Percentiles rank a stretch among this genome's conserved stretches.
Evolutionary conservation across 495 filamentous ascomycete genomes (phyloP).

Genomic region (Annulohypoxylon bovei): DNA sequence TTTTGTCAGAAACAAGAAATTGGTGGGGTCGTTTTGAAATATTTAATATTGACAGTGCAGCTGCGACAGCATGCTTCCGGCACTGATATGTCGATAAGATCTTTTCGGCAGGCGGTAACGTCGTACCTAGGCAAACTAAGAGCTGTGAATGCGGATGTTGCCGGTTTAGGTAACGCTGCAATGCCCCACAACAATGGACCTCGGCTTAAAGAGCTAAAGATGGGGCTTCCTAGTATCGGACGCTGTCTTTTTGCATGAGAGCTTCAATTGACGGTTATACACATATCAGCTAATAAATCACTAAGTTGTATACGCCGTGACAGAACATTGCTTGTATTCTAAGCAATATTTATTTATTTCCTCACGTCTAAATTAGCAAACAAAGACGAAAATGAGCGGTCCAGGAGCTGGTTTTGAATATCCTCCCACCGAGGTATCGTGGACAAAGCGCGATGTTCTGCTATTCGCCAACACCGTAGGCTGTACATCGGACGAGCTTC

Average conservation of each 20-base stretch:
- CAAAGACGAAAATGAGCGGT: slow-evolving; percentile 51
- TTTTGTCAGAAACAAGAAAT: no score
- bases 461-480: slow-evolving; percentile 91
- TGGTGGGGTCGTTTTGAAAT: no score
- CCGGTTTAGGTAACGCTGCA: neutral
- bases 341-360: neutral
- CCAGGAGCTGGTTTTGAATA: slow-evolving; percentile 85
- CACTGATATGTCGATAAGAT: neutral
- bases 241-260: neutral
- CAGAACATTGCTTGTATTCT: neutral
- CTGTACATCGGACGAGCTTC: slow-evolving; percentile 82
- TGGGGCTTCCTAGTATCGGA: slow-evolving; percentile 7
- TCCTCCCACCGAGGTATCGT: slow-evolving; percentile 74
- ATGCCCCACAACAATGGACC: slow-evolving; percentile 8
- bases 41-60: neutral
- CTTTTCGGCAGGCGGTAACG: slow-evolving; percentile 3
- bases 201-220: slow-evolving; percentile 23
- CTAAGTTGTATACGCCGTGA: neutral
- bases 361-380: neutral
- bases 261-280: slow-evolving; percentile 1
- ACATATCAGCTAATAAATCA: neutral
- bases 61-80: neutral
- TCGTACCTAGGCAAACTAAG: neutral
- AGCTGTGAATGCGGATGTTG: neutral
- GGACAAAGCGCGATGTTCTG: slow-evolving; percentile 86